These are phyloP conservation scores for Suillus spraguei DNA, from an alignment of 768 basidiomycete species.

Conservation along the genomic window DNA sequence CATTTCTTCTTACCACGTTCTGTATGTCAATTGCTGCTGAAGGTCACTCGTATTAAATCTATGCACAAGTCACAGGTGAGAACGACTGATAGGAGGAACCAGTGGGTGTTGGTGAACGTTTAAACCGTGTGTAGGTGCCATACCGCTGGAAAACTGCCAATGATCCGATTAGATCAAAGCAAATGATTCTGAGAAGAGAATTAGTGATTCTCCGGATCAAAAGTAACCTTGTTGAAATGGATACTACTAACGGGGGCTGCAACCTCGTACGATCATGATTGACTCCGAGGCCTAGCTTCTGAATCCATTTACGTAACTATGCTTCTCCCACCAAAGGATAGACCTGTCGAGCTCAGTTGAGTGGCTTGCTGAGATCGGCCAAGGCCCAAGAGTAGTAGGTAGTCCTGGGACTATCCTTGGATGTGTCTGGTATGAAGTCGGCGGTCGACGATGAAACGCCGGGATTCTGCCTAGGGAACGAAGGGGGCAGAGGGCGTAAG, in stretches of 20 bases:
- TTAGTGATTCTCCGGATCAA: not conserved
- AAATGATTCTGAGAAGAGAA: conserved; percentile 1
- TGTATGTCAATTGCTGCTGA: not conserved
- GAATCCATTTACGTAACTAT: not conserved
- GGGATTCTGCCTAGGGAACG: conserved; percentile 6
- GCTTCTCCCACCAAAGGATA: not conserved
- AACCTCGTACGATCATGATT: not conserved
- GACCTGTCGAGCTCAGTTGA: not conserved
- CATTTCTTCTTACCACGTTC: not conserved
- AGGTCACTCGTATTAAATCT: not conserved
- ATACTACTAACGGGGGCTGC: not conserved
- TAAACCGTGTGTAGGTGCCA: not conserved
- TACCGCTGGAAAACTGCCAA: not conserved
- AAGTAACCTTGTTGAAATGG: not conserved
- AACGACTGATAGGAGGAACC: not conserved
- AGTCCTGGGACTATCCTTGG: conserved; percentile 14
- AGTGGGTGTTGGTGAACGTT: not conserved
- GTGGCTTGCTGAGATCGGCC: conserved; percentile 6
- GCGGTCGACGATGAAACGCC: conserved; percentile 3
- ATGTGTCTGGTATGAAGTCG: conserved; percentile 14
- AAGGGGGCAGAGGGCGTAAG: conserved; percentile 8
- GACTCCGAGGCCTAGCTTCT: not conserved
- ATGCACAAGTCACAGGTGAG: not conserved
- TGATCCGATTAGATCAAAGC: not conserved
- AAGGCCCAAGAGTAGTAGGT: too few relatives aligned